Base-by-base conservation (phyloP, 208 protist species). In the Spongospora subterranea region DNA sequence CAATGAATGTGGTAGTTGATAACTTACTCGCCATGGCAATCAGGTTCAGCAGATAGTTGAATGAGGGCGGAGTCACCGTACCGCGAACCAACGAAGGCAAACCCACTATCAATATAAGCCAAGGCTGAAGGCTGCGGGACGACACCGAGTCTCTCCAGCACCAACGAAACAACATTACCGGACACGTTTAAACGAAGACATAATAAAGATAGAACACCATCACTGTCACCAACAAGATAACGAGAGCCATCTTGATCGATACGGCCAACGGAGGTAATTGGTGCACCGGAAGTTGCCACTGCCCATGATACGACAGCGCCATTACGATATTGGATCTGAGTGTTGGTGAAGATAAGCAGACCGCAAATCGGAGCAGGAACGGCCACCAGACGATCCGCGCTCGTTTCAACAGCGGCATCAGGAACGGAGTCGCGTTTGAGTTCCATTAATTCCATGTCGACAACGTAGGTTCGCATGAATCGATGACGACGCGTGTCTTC, bases 31-130 rank as follows among this genome's bases (percentile, higher is more conserved):
- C 93, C 93, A 0, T 71, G 24, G n/a, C 92, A 88, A 77, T 94
- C 93, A 1, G 88, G 91, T 60, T 95, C 92, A 0, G 88, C 41
- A 0, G 77, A 35, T 0, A 96, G 88, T 39, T 60, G 77, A 50
- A 97, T 88, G 13, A 96, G 88, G 90, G 95, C 93, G 0, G 93
- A 94, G 89, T 97, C 95, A 32, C 95, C 95, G 38, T 90, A 94
- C 0, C 39, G 43, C 6, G 93, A 95, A 38, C 95, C 95, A 40
- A 95, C 54, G 88, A 94, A 96, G 1, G 95, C 95, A 0, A 96
- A 92, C 43, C 95, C 95, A 38, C 92, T 94, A 77, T 96, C 95
- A 0, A 97, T 64, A 89, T 96, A 96, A 29, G 88, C 77, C 0
- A 97, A 66, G 0, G 91, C 92, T 0, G 91, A 93, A 39, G 45